Evolutionary conservation across 352 stramenopile genomes (phyloP).

Genomic region (Phytophthora parvispora): DNA sequence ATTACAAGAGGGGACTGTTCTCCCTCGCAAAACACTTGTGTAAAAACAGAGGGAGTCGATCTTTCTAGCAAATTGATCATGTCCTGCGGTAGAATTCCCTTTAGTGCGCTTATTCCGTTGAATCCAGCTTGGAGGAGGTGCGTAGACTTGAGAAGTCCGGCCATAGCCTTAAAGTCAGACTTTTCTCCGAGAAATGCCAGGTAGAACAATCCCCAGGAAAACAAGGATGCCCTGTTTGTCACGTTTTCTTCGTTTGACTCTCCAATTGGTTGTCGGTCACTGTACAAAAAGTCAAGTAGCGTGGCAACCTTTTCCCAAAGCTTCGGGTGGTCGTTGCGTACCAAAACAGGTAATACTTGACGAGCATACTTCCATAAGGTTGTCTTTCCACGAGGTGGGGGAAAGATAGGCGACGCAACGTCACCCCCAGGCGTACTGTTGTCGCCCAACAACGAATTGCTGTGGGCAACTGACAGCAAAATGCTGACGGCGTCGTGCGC

Average conservation of each 20-base stretch:
- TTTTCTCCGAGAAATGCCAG: constrained; percentile 69
- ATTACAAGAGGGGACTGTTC: constrained; percentile 94
- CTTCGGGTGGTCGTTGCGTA: constrained; percentile 52
- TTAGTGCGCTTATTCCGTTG: constrained; percentile 74
- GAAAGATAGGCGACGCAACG: constrained; percentile 52
- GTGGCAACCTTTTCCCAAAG: constrained; percentile 65
- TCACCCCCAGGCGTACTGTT: constrained; percentile 14
- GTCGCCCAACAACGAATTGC: constrained; percentile 62
- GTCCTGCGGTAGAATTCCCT: constrained; percentile 89
- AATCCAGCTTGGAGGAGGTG: constrained; percentile 69
- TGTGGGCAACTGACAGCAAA: constrained; percentile 67
- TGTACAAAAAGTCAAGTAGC: constrained; percentile 78
- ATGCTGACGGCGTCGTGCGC: constrained; percentile 79
- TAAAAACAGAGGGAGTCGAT: constrained; percentile 87
- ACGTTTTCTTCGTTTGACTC: constrained; percentile 41
- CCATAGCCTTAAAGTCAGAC: constrained; percentile 66
- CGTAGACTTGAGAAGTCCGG: constrained; percentile 72
- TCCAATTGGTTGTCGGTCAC: constrained; percentile 26
- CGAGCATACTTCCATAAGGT: constrained; percentile 57
- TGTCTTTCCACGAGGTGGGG: constrained; percentile 61
- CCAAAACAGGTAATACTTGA: constrained; percentile 65
- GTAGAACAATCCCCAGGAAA: constrained; percentile 81
- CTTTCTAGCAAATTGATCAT: constrained; percentile 92
- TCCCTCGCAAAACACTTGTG: constrained; percentile 89
- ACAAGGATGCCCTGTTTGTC: constrained; percentile 53